phyloP scores from a whole-genome alignment of 2,329 filamentous ascomycete species.

The Paracamarosporium sp. region DNA sequence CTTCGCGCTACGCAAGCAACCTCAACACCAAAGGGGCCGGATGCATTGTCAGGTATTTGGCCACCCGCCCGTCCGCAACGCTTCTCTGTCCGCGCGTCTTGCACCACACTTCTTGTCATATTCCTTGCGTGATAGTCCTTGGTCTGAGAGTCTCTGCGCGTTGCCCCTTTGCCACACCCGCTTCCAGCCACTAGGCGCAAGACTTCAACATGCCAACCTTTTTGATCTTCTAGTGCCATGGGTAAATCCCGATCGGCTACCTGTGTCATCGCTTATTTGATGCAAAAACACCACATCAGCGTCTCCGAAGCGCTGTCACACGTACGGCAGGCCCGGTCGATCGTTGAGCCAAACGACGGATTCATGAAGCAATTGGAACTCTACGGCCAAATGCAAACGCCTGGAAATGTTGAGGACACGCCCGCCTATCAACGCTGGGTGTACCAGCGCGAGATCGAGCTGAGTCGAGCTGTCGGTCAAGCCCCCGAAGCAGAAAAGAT shows the following conservation, averaged over 20 bases:
- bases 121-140: slow-evolving; percentile 18
- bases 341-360: slow-evolving; percentile 87
- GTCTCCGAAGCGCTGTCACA: slow-evolving; percentile 71
- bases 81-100: slow-evolving; percentile 28
- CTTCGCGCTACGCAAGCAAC: slow-evolving; percentile 41
- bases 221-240: slow-evolving; percentile 73
- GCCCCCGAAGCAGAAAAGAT: slow-evolving; percentile 79
- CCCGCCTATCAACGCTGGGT: slow-evolving; percentile 83
- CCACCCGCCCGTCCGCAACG: slow-evolving; percentile 2
- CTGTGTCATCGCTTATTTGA: slow-evolving; percentile 82
- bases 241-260: slow-evolving; percentile 93
- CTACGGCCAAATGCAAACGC: slow-evolving; percentile 87
- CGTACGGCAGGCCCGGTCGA: slow-evolving; percentile 72
- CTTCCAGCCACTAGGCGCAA: slow-evolving; percentile 32
- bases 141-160: slow-evolving; percentile 31
- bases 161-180: slow-evolving; percentile 46
- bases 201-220: slow-evolving; percentile 39
- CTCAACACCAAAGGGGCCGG: slow-evolving; percentile 22
- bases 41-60: slow-evolving; percentile 9
- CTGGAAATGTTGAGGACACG: slow-evolving; percentile 70
- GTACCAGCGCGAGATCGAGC: slow-evolving; percentile 69
- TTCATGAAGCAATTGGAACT: slow-evolving; percentile 90
- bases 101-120: slow-evolving; percentile 16
- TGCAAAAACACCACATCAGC: slow-evolving; percentile 62
- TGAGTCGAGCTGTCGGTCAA: slow-evolving; percentile 74